Evolutionary conservation across 2,329 filamentous ascomycete genomes (phyloP).

Genomic region (Pseudocercospora pini-densiflorae): DNA sequence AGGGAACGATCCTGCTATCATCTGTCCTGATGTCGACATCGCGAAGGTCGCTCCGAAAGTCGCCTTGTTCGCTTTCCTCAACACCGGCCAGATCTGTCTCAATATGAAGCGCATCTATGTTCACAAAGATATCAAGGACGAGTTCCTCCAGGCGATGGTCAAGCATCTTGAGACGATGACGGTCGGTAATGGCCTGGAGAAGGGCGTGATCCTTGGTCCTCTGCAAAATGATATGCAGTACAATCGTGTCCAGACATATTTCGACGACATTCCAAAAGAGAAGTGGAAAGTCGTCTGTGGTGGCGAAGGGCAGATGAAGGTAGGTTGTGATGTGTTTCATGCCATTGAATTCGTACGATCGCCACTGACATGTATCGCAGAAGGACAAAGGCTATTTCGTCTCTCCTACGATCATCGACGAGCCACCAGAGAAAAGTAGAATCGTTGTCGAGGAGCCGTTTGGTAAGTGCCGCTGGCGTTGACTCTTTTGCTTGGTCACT

Average conservation of each 20-base stretch:
- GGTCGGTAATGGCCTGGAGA: slow-evolving; percentile 43
- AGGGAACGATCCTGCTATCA: slow-evolving; percentile 65
- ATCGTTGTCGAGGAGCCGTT: no score
- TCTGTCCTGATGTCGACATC: slow-evolving; percentile 62
- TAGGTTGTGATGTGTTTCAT: not conserved
- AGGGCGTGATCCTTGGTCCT: slow-evolving; percentile 59
- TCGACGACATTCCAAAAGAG: slow-evolving; percentile 34
- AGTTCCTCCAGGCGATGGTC: slow-evolving; percentile 54
- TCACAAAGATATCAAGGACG: slow-evolving; percentile 57
- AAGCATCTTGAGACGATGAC: slow-evolving; percentile 51
- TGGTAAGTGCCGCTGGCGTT: no score
- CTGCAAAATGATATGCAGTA: slow-evolving; percentile 64
- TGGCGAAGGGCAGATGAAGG: not conserved
- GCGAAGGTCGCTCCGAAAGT: slow-evolving; percentile 55
- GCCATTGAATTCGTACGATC: not conserved
- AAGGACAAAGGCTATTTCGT: no score
- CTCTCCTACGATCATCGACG: no score
- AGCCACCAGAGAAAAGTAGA: no score
- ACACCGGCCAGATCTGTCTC: slow-evolving; percentile 62
- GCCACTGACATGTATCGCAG: not conserved
- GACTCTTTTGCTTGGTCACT: no score
- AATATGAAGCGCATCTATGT: slow-evolving; percentile 62
- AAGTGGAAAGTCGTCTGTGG: not conserved
- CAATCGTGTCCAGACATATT: slow-evolving; percentile 52
- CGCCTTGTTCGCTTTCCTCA: slow-evolving; percentile 59